phyloP scores from a whole-genome alignment of 805 yeast species.

The Ogataea dorogensis region DNA sequence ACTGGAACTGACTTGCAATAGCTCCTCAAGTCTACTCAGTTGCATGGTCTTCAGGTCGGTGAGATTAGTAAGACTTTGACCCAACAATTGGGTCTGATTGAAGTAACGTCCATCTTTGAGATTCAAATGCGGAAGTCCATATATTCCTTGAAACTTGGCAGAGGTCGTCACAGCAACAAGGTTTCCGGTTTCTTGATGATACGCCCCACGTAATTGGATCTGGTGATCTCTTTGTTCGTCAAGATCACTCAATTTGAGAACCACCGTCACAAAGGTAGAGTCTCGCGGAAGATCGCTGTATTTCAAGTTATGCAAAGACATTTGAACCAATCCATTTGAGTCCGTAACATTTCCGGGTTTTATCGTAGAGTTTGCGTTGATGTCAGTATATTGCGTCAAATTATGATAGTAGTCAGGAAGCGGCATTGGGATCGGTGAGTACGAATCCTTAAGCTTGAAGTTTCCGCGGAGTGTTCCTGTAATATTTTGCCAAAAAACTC shows the following conservation, averaged over 20 bases:
- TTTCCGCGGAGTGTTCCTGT: conserved; percentile 48
- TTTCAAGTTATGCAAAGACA: conserved; percentile 20
- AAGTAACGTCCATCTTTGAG: conserved; percentile 40
- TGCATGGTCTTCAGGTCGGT: conserved; percentile 40
- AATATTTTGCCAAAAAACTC: conserved; percentile 39
- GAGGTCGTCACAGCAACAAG: conserved; percentile 56
- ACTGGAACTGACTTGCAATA: conserved; percentile 34
- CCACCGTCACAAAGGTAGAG: conserved; percentile 36
- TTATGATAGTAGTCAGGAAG: conserved; percentile 30
- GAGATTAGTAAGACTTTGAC: conserved; percentile 43
- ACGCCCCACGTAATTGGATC: conserved; percentile 56
- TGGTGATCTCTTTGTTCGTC: conserved; percentile 49
- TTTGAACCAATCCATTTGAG: conserved; percentile 22
- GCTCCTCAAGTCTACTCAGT: conserved; percentile 36
- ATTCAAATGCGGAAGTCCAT: conserved; percentile 58
- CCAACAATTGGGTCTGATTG: conserved; percentile 43
- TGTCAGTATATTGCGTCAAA: conserved; percentile 23
- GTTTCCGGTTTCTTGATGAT: conserved; percentile 66
- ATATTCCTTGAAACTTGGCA: conserved; percentile 62
- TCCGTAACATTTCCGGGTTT: conserved; percentile 30
- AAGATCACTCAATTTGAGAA: conserved; percentile 38
- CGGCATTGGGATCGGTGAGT: conserved; percentile 29
- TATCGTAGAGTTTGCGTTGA: conserved; percentile 4
- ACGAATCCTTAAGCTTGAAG: conserved; percentile 29
- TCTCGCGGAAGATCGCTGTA: conserved; percentile 13